Conservation (phyloP, 768 basidiomycete species). For the Tylopilus balloui region DNA sequence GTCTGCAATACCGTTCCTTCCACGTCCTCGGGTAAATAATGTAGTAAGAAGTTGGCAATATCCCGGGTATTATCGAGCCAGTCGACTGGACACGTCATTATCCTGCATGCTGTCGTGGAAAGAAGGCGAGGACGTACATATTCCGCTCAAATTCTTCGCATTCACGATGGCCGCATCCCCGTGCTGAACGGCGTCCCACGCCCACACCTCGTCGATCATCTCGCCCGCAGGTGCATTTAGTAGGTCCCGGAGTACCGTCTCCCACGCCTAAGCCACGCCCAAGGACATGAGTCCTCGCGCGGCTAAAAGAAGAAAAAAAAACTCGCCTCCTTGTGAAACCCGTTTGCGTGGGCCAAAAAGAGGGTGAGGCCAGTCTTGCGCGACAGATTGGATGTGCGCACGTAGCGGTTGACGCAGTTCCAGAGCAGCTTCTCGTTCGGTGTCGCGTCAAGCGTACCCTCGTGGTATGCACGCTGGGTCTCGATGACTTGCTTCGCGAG, state of each 20-base stretch:
- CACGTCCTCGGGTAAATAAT: conserved; percentile 53
- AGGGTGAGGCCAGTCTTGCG: conserved; percentile 46
- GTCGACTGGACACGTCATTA: conserved; percentile 45
- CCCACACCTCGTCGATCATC: conserved; percentile 70
- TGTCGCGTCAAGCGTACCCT: conserved; percentile 14
- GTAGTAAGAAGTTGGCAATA: conserved; percentile 66
- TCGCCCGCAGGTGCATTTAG: conserved; percentile 39
- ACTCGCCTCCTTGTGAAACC: conserved; percentile 80
- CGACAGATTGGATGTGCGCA: conserved; percentile 16
- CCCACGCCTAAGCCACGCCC: conserved; percentile 63
- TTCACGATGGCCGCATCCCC: conserved; percentile 83
- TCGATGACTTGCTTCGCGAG: conserved; percentile 20
- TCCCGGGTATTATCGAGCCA: conserved; percentile 79
- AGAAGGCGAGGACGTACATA: conserved; percentile 46
- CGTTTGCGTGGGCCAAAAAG: conserved; percentile 80
- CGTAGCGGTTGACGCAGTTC: conserved; percentile 72
- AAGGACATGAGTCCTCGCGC: background rate
- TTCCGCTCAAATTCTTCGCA: conserved; percentile 43
- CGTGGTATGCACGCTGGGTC: conserved; percentile 9
- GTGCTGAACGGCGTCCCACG: conserved; percentile 79
- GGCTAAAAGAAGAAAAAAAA: background rate
- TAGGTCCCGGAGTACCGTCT: conserved; percentile 56
- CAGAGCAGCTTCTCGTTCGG: conserved; percentile 44
- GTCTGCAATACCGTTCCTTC: conserved; percentile 42
- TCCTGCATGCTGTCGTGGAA: background rate